Conservation (phyloP, 1,284 basidiomycete genomes). For the Chondrostereum purpureum region DNA sequence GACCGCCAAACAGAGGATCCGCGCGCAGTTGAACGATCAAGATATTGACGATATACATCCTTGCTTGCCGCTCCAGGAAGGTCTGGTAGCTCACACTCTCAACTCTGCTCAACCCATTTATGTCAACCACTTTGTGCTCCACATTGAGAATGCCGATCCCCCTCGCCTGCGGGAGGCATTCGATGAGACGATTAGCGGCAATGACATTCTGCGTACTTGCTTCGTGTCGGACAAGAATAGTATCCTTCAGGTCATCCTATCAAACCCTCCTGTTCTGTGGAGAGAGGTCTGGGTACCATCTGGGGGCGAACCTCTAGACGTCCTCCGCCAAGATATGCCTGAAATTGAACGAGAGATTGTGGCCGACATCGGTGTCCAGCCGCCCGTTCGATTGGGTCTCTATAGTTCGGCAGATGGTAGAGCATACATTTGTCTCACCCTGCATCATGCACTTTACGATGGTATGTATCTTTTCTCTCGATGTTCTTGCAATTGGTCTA, state of each 20-base stretch:
- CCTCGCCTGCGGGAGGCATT: constrained; percentile 3
- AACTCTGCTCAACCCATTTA: constrained; percentile 9
- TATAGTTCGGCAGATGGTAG: constrained; percentile 4
- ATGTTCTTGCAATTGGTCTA: not conserved
- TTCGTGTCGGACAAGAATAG: constrained; percentile 6
- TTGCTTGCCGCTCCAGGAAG: constrained; percentile 10
- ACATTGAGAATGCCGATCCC: constrained; percentile 6
- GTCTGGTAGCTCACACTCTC: constrained; percentile 9
- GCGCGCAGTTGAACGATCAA: constrained; percentile 1
- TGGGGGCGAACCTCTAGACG: constrained; percentile 1
- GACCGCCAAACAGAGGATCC: not conserved
- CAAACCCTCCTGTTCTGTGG: constrained; percentile 2
- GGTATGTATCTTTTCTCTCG: constrained; percentile 6
- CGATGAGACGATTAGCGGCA: constrained; percentile 6
- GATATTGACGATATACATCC: constrained; percentile 2
- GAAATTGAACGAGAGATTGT: constrained; percentile 3
- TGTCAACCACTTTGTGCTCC: constrained; percentile 10
- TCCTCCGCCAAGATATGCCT: constrained; percentile 2
- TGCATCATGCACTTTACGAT: constrained; percentile 16
- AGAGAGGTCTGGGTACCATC: not conserved
- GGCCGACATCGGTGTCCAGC: constrained; percentile 4
- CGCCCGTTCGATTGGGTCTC: constrained; percentile 10
- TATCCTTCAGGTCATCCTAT: constrained; percentile 8
- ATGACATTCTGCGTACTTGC: constrained; percentile 10
- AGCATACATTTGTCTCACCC: constrained; percentile 10